Conservation (phyloP, 306 rosid species). For the Quillaja saponaria region DNA sequence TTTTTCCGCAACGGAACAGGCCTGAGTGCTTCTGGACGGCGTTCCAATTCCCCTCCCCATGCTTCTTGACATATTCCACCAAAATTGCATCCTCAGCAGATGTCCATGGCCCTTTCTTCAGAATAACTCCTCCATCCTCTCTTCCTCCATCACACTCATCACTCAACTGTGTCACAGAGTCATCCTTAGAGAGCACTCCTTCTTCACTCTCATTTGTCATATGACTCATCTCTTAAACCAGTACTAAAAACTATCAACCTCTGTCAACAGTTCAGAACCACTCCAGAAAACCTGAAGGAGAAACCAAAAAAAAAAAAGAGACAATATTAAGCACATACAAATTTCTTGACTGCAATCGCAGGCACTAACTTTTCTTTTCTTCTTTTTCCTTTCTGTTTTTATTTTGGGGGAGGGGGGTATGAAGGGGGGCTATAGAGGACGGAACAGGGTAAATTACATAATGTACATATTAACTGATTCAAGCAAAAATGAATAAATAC, state of each 20-base stretch:
- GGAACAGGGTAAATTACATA: neutral
- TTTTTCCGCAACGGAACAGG: constrained; percentile 88
- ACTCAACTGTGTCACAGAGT: constrained; percentile 41
- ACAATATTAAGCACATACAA: constrained; percentile 25
- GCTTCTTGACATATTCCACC: constrained; percentile 82
- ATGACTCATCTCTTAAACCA: constrained; percentile 53
- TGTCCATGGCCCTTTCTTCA: constrained; percentile 99
- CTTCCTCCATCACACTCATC: constrained; percentile 61
- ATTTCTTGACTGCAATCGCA: constrained; percentile 17
- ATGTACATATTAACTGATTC: constrained; percentile 22
- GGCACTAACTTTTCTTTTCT: constrained; percentile 13
- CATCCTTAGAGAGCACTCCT: constrained; percentile 46
- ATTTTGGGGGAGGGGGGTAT: neutral
- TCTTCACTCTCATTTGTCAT: constrained; percentile 57
- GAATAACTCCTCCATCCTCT: constrained; percentile 35
- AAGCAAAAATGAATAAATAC: neutral
- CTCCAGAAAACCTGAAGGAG: constrained; percentile 5
- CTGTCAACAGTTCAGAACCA: constrained; percentile 42
- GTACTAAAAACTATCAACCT: constrained; percentile 29
- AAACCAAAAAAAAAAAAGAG: neutral
- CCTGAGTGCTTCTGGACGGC: constrained; percentile 96
- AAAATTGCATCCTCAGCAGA: constrained; percentile 81
- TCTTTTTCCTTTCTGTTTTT: constrained; percentile 12
- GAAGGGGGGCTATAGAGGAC: neutral
- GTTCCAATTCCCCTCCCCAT: constrained; percentile 99